Base-by-base conservation (phyloP, 352 stramenopile genomes). In the Pythium plurisporium region DNA sequence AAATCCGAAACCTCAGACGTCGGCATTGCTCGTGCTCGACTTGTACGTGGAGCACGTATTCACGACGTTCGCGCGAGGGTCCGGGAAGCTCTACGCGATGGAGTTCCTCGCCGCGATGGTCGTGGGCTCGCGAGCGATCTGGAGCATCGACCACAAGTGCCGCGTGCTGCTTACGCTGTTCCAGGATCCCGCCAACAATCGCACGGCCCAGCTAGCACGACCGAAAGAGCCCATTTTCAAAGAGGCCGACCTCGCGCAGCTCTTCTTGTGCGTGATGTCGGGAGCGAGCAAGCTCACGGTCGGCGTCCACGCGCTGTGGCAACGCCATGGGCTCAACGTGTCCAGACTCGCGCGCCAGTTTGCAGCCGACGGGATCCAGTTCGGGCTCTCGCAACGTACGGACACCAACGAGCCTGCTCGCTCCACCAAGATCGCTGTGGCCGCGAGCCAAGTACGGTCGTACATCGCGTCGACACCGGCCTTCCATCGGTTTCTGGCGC, bases 11-110 rank as follows among this genome's bases (percentile, higher is more conserved):
- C 12, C 58, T 19, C 20, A 26, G 20, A 22, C 26, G 6, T 57
- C 27, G 23, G 26, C 43, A 5, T 27, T 53, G 15, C 68, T 67
- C 31, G 52, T 86, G 38, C 22, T 86, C 42, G 76, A 86, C 46
- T 67, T 75, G 19, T 64, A 74, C 22, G 22, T 89, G n/a, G 73
- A 83, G 40, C 76, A 89, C 59, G 49, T 86, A 5, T 89, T 90
- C 59, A 46, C 73, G 9, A 81, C 75, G n/a, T 80, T 87, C 30
- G 62, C 65, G 7, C 55, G 60, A 10, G 45, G 56, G 5, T 11
- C 41, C 22, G 51, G 3, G 12, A 70, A 69, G 4, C 12, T 90
- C 17, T 88, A 78, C 25, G 79, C 70, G 10, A 64, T 86, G 34
- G 77, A 88, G 42, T 86, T 88, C 29, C 67, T 90, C 27, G 75